Evolutionary conservation across 2,329 filamentous ascomycete species (phyloP), one percentile per base, ranked within the genome.

Genomic region (Neospermospora avenae): DNA sequence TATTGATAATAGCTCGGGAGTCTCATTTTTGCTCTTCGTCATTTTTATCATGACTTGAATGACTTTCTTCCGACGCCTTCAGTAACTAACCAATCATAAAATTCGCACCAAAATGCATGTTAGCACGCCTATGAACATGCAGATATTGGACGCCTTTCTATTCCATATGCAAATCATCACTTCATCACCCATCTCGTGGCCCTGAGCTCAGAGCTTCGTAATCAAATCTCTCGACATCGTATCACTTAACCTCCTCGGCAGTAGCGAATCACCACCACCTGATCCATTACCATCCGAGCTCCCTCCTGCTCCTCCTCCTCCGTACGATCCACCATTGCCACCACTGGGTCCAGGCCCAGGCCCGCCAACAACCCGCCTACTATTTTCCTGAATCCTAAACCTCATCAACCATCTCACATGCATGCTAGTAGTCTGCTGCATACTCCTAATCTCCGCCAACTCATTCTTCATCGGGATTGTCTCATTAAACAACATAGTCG

Each of bases 381-480:
- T 67, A 20, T 70, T 69, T 53, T 74, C 72, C 44, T 70, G 67
- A 34, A 70, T 62, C 4, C 71, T 66, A 22, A 73, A 70, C 7
- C 69, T 68, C 67, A 74, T 67, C 34, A 74, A 58, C 72, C 72
- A 74, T 13, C 71, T 65, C 18, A 73, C 69, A 65, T 74, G 72
- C 70, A 73, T 73, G 24, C 68, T 67, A 4, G 70, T 67, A 31
- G 72, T 69, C 24, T 72, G 69, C 57, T 72, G 69, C 22, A 67
- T 68, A 42, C 69, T 73, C 39, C 70, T 63, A 18, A 74, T 59
- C 69, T 87, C 84, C 3, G 80, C 79, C n/a, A 87, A 78, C 71
- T 86, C 82, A 60, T 87, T 83, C 59, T 84, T 83, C 62, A 87
- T 80, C 7, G 81, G 83, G 68, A 84, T 78, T 4, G 83, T 81